A percentile compares a stretch with the other conserved stretches of the same genome.
These are phyloP conservation scores for Graphilbum ipis-grandicollis DNA, from an alignment of 2,329 filamentous ascomycete species.

Conservation along the genomic window DNA sequence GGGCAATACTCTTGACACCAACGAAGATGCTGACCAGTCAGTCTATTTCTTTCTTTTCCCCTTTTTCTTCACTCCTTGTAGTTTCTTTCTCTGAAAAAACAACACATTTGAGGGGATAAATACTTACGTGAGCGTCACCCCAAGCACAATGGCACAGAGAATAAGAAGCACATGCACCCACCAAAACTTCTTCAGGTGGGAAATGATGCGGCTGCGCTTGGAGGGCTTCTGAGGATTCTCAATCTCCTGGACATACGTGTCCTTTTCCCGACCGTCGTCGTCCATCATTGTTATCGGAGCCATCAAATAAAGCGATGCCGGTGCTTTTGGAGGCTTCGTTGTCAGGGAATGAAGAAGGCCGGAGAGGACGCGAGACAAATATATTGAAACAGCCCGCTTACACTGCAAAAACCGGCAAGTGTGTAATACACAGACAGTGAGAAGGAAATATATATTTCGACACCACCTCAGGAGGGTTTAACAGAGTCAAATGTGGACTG, in stretches of 20 bases:
- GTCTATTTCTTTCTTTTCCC: no score
- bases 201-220: background rate
- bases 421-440: no score
- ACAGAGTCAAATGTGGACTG: no score
- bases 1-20: slow-evolving; percentile 36
- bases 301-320: background rate
- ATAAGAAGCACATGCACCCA: slow-evolving; percentile 39
- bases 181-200: slow-evolving; percentile 39
- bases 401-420: no score
- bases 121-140: slow-evolving; percentile 45
- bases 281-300: background rate
- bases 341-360: no score
- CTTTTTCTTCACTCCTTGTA: no score
- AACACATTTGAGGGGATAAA: no score
- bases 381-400: no score
- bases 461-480: no score
- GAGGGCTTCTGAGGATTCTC: background rate
- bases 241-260: background rate
- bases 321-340: background rate
- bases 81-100: no score
- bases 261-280: slow-evolving; percentile 1
- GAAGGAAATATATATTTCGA: no score
- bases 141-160: slow-evolving; percentile 30
- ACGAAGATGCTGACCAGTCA: slow-evolving; percentile 38
- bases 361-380: no score